Evolutionary conservation across 352 stramenopile genomes (phyloP), one percentile per base, ranked within the genome.

Genomic region (Phytopythium oedochilum): DNA sequence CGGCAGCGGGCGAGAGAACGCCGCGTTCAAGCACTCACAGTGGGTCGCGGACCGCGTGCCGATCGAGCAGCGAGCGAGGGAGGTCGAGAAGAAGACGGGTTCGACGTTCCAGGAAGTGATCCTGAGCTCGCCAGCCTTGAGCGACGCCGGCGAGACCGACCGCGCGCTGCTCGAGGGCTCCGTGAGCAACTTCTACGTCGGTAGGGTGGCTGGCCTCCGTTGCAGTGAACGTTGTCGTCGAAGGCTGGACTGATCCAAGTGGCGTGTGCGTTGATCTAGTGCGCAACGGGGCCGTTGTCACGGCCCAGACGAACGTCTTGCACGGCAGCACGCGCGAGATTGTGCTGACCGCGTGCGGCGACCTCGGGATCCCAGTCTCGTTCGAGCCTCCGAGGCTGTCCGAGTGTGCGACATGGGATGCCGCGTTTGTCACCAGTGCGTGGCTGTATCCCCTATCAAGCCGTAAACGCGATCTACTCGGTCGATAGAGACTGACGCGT

Each of bases 181-280:
- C 22, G 78, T 88, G 47, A 86, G 77, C 50, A 94, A 94, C 55
- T 85, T 94, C 31, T 94, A 88, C 45, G 74, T 89, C 45, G 63
- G 82, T 92, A 46, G 1, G 10, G 20, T n/a, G n/a, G n/a, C n/a
- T n/a, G n/a, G n/a, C n/a, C n/a, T n/a, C n/a, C n/a, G n/a, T n/a
- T n/a, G n/a, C n/a, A n/a, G n/a, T n/a, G n/a, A n/a, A n/a, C n/a
- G n/a, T n/a, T n/a, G n/a, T n/a, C n/a, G n/a, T n/a, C 45, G 20
- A 23, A 36, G 23, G 5, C 0, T 36, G n/a, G n/a, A n/a, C n/a
- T n/a, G n/a, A n/a, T n/a, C n/a, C n/a, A n/a, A n/a, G n/a, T n/a
- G n/a, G n/a, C n/a, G n/a, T n/a, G n/a, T n/a, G n/a, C n/a, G n/a
- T n/a, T n/a, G n/a, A n/a, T 55, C 18, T 35, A 79, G 78, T 89